Base-by-base conservation (phyloP, 2,329 filamentous ascomycete genomes). In the Arthrobotrys iridis region DNA sequence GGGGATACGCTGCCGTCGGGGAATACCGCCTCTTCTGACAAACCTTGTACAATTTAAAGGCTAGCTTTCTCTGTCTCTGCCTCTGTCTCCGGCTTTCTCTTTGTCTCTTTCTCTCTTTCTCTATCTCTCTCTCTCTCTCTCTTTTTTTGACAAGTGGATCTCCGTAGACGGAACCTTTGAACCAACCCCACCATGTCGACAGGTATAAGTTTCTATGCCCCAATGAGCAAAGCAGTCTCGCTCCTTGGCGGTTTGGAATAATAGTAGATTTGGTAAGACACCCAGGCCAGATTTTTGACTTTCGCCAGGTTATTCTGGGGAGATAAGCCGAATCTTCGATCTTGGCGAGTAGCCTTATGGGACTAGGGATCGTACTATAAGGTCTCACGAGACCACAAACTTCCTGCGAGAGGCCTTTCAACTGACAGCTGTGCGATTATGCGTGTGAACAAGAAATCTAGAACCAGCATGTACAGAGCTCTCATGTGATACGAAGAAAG, bases 321-420 rank as follows among this genome's bases (percentile, higher is more conserved):
- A 43, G 40, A 63, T 63, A 63, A 46, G 48, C 67, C 67, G 67
- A 30, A 35, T 55, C 58, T 65, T 59, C 28, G 68, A 60, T 65
- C 68, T 74, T 74, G 60, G 68, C 60, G 40, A 48, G 11, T 60
- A 66, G 55, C 52, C 68, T 66, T 74, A 66, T 73, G 60, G 55
- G 41, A 66, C 68, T 55, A 52, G 68, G 68, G 65, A 46, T 57
- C 35, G 24, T 58, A 33, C 33, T 72, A 64, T 59, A 60, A 46
- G 67, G 68, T 73, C 68, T 73, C 68, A 73, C 68, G 68, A 73
- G 68, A 73, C 68, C 68, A 73, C 68, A 73, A 66, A 73, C 60
- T 66, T 73, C 68, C 52, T 62, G 60, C 68, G 62, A 73, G 60
- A 58, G 50, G 30, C 50, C 41, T 28, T 26, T 50, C 18, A 28